These are phyloP conservation scores for Candida tammaniensis DNA, from an alignment of 805 yeast genomes.

Conservation along the genomic window DNA sequence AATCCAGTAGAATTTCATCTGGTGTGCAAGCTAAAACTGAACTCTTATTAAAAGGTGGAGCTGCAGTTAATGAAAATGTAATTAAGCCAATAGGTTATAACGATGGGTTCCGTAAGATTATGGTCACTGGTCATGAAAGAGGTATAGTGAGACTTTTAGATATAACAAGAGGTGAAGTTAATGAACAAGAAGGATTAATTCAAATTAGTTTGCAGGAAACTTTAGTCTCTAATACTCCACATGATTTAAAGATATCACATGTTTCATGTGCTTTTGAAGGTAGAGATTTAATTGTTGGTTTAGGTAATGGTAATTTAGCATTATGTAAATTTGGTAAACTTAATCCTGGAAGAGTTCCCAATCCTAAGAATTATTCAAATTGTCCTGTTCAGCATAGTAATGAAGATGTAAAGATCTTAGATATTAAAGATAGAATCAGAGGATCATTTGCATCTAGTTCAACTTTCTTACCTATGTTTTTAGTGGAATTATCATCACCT, in stretches of 20 bases:
- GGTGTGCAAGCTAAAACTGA: conserved; percentile 42
- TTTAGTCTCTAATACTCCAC: conserved; percentile 21
- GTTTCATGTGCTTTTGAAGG: conserved; percentile 77
- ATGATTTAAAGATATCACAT: conserved; percentile 36
- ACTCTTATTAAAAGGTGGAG: conserved; percentile 74
- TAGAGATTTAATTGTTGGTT: conserved; percentile 71
- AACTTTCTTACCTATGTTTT: conserved; percentile 32
- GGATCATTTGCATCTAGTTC: conserved; percentile 28
- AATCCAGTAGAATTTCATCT: conserved; percentile 33
- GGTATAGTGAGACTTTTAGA: conserved; percentile 86
- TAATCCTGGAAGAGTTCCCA: conserved; percentile 10
- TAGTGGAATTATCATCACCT: conserved; percentile 32
- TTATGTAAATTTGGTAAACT: conserved; percentile 64
- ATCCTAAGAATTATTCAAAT: conserved; percentile 22
- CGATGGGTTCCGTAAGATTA: conserved; percentile 42
- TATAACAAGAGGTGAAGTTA: conserved; percentile 67
- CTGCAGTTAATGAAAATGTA: conserved; percentile 48
- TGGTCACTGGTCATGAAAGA: conserved; percentile 83
- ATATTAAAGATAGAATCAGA: conserved; percentile 55
- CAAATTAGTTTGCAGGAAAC: conserved; percentile 35
- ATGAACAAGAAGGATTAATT: conserved; percentile 28
- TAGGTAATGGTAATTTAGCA: conserved; percentile 69
- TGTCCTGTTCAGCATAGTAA: conserved; percentile 31
- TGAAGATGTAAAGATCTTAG: conserved; percentile 39
- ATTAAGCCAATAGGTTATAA: conserved; percentile 32